Base-by-base conservation (phyloP, 441 rosid species). In the Mallotus repandus region DNA sequence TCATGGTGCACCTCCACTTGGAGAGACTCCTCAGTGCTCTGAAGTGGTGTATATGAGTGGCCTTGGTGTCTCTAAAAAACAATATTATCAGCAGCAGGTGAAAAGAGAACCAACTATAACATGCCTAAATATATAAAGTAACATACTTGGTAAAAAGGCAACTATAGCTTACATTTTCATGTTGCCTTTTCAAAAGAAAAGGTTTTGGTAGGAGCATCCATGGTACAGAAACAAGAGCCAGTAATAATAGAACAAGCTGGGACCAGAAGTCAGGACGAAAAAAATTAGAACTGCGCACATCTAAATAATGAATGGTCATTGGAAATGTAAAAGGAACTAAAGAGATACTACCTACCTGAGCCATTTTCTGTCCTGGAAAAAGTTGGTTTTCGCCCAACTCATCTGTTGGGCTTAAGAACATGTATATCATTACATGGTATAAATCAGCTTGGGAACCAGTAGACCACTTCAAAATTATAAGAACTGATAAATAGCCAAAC, bases 171-270 rank as follows among this genome's bases (percentile, higher is more conserved):
- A 93, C 97, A 77, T 80, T 83, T 79, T 89, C 74, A 41, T 96
- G 97, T 78, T 88, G 97, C 81, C 74, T 91, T 87, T 90, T 96
- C 84, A 93, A 79, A 73, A 96, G 80, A 78, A 96, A 88, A 45
- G 98, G 98, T 88, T 93, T 93, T 56, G 98, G 99, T 75, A 96
- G 72, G 65, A 96, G 87, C 98, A 96, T 96, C 94, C 97, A 93
- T 2, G 98, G 98, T 48, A 96, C 97, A 66, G 98, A 83, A 78
- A 89, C 93, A 74, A 96, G 81, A 69, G 98, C 93, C 72, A 90
- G 82, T 57, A 92, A 79, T 59, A 96, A 85, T 69, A 93, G 84
- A 71, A 87, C 84, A 45, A 85, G 84, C 99, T 96, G 92, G 62
- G 53, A 74, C 75, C 21, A 29, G 45, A 68, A 67, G 12, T 22